Conservation (phyloP, 2,329 filamentous ascomycete species). For the Madurella fahalii region DNA sequence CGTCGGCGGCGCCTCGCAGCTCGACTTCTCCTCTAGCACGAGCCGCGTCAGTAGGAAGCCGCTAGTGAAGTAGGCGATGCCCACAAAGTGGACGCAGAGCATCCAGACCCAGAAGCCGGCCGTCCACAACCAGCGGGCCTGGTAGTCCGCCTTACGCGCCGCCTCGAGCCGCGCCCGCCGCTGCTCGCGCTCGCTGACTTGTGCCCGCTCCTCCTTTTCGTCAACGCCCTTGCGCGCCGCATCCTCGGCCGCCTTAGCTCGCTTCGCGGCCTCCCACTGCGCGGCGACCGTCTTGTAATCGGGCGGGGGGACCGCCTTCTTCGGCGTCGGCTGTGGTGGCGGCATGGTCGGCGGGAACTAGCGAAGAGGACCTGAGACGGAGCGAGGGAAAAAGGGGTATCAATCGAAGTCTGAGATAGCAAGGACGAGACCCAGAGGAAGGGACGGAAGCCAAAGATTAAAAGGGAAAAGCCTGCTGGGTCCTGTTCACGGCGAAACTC, state of each 20-base stretch:
- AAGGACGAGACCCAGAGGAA: not conserved
- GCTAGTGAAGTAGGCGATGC: slow-evolving; percentile 88
- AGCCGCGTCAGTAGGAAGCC: slow-evolving; percentile 89
- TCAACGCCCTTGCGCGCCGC: slow-evolving; percentile 27
- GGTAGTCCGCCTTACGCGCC: slow-evolving; percentile 46
- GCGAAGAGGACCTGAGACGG: not conserved
- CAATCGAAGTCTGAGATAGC: not conserved
- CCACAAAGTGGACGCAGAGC: slow-evolving; percentile 69
- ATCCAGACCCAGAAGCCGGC: slow-evolving; percentile 67
- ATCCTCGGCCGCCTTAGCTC: slow-evolving; percentile 43
- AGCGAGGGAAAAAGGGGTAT: slow-evolving; percentile 1
- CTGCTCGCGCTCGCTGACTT: slow-evolving; percentile 39
- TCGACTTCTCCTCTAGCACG: slow-evolving; percentile 72
- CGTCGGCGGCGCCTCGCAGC: slow-evolving; percentile 61
- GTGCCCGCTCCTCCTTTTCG: slow-evolving; percentile 26
- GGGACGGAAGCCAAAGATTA: not conserved
- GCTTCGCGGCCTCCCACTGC: slow-evolving; percentile 52
- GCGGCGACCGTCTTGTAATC: slow-evolving; percentile 52
- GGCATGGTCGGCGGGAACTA: slow-evolving; percentile 16
- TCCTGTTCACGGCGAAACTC: slow-evolving; percentile 4
- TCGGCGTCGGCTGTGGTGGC: slow-evolving; percentile 22
- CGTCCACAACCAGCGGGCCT: slow-evolving; percentile 53
- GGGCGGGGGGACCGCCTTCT: slow-evolving; percentile 26
- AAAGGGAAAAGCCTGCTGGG: slow-evolving; percentile 1
- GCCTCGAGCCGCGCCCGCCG: slow-evolving; percentile 46